A percentile compares a stretch with the other conserved stretches of the same genome.
These are phyloP conservation scores for Cyberlindnera subsufficiens DNA, from an alignment of 805 yeast genomes.

Conservation along the genomic window DNA sequence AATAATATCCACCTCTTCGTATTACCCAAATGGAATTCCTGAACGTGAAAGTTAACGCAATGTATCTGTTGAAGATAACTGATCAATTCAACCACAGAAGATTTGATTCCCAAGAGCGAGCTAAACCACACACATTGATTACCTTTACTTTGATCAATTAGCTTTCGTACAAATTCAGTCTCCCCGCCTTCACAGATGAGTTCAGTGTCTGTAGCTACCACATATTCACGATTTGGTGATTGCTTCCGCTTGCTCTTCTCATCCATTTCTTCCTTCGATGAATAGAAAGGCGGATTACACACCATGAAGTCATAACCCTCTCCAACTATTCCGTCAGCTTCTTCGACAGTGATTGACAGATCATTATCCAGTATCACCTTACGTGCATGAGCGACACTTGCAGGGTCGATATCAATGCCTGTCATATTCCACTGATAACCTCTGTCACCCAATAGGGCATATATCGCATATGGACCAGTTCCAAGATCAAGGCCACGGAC, in stretches of 20 bases:
- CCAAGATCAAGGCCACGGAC: conserved; percentile 40
- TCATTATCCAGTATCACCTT: conserved; percentile 25
- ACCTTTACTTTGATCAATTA: conserved; percentile 30
- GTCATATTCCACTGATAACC: conserved; percentile 24
- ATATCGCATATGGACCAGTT: conserved; percentile 43
- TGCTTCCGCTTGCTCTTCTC: conserved; percentile 21
- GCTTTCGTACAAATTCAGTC: conserved; percentile 28
- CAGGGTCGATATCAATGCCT: conserved; percentile 38
- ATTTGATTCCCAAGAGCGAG: conserved; percentile 30
- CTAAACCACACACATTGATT: conserved; percentile 30
- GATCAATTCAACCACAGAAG: conserved; percentile 10
- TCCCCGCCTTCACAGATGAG: conserved; percentile 38
- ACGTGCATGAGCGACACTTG: conserved; percentile 27
- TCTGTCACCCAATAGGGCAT: conserved; percentile 34
- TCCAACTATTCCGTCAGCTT: conserved; percentile 15
- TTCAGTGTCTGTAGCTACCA: conserved; percentile 31
- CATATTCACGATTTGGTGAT: conserved; percentile 15
- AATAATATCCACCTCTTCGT: conserved; percentile 23
- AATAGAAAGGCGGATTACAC: conserved; percentile 52
- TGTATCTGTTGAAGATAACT: not conserved
- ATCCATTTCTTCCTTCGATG: conserved; percentile 28
- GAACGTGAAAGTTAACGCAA: conserved; percentile 13
- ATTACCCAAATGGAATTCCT: conserved; percentile 17
- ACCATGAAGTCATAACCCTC: conserved; percentile 27
- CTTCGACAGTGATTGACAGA: conserved; percentile 7